These are phyloP conservation scores for Viridothelium virens DNA, from an alignment of 495 filamentous ascomycete species.

Conservation along the genomic window DNA sequence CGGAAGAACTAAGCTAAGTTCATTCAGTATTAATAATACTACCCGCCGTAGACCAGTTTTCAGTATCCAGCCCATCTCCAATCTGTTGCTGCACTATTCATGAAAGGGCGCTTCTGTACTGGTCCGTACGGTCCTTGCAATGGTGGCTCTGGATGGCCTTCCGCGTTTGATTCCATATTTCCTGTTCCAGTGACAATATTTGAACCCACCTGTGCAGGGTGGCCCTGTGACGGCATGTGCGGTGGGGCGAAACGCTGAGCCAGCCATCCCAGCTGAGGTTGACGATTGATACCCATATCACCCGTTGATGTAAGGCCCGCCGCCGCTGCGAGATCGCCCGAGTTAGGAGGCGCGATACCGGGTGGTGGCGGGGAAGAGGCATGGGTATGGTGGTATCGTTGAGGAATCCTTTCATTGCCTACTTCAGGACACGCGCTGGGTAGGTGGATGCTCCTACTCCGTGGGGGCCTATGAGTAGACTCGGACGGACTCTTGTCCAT, in stretches of 20 bases:
- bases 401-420: not conserved
- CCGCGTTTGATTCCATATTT: not conserved
- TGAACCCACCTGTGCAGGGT: not conserved
- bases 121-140: not conserved
- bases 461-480: not conserved
- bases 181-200: not conserved
- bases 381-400: not conserved
- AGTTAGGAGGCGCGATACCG: not conserved
- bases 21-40: too few species aligned
- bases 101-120: not conserved
- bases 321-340: not conserved
- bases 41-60: not conserved
- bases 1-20: not conserved
- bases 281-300: not conserved
- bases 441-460: not conserved
- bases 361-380: not conserved
- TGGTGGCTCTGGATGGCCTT: not conserved
- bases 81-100: not conserved
- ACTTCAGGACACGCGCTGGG: not conserved
- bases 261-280: not conserved
- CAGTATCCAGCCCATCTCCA: constrained; percentile 2
- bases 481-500: constrained; percentile 17
- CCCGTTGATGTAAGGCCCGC: not conserved
- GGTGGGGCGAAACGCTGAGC: not conserved
- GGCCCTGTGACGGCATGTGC: not conserved